These are phyloP conservation scores for Cladorrhinum sp. DNA, from an alignment of 2,329 filamentous ascomycete species.

Conservation along the genomic window DNA sequence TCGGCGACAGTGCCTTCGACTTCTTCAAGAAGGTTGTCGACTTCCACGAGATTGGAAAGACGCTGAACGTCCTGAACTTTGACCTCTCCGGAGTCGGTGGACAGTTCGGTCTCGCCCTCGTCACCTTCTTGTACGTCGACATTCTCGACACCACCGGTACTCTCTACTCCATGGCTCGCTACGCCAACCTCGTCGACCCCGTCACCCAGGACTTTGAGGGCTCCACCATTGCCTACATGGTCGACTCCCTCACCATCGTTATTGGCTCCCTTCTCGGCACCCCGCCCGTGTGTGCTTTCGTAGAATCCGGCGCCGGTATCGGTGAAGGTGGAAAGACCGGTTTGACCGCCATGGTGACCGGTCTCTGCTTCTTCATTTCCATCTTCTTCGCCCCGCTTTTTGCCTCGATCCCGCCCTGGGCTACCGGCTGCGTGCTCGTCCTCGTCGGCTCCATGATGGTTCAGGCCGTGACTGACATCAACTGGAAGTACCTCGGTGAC, in stretches of 20 bases:
- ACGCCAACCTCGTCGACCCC: constrained; percentile 75
- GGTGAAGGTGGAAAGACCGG: constrained; percentile 84
- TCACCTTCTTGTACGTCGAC: constrained; percentile 88
- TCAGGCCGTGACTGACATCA: constrained; percentile 74
- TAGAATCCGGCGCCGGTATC: constrained; percentile 87
- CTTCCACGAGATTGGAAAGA: constrained; percentile 72
- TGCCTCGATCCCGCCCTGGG: constrained; percentile 84
- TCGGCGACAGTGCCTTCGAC: constrained; percentile 70
- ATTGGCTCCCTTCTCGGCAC: constrained; percentile 75
- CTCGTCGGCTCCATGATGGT: constrained; percentile 89
- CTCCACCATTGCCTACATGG: constrained; percentile 76
- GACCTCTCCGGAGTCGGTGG: constrained; percentile 60
- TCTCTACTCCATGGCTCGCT: constrained; percentile 85
- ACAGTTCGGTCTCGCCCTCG: constrained; percentile 77
- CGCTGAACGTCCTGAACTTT: constrained; percentile 72
- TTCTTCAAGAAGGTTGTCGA: constrained; percentile 88
- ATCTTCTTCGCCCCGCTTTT: constrained; percentile 91
- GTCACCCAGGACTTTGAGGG: constrained; percentile 85
- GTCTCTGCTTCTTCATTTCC: constrained; percentile 80
- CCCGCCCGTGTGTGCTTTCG: constrained; percentile 80
- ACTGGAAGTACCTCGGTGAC: constrained; percentile 84
- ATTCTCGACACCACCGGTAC: constrained; percentile 86
- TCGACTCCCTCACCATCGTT: constrained; percentile 75
- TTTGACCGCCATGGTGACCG: constrained; percentile 74
- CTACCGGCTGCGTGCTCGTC: constrained; percentile 82